phyloP scores from a whole-genome alignment of 2,329 filamentous ascomycete genomes.

The Hymenoscyphus scutula region DNA sequence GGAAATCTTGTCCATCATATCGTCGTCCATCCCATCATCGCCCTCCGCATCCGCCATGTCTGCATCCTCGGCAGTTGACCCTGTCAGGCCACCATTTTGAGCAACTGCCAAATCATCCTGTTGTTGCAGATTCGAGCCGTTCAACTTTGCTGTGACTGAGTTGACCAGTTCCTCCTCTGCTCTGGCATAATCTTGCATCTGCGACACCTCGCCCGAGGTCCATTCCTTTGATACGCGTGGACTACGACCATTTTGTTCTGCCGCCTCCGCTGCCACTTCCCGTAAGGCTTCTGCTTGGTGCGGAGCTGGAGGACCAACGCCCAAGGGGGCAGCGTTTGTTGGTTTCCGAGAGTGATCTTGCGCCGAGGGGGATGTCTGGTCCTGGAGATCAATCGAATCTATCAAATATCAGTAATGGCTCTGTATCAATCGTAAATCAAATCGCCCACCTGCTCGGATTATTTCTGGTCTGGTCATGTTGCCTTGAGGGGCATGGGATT shows the following conservation, averaged over 20 bases:
- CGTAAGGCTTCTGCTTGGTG: conserved; percentile 85
- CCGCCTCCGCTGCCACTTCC: conserved; percentile 73
- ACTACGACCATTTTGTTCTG: conserved; percentile 67
- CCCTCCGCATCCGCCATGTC: conserved; percentile 67
- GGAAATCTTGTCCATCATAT: conserved; percentile 98
- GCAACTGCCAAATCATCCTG: conserved; percentile 59
- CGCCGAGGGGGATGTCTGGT: conserved; percentile 76
- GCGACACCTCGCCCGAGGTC: conserved; percentile 37
- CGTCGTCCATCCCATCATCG: conserved; percentile 73
- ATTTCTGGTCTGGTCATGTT: conserved; percentile 55
- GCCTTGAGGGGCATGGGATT: conserved; percentile 23
- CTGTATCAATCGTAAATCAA: not conserved
- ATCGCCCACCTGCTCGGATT: conserved; percentile 49
- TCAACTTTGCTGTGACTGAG: conserved; percentile 42
- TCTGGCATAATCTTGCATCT: conserved; percentile 38
- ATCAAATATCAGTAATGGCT: conserved; percentile 31
- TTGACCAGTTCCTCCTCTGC: conserved; percentile 43
- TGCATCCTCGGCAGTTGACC: conserved; percentile 52
- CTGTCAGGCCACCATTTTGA: conserved; percentile 57
- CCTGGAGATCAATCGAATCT: conserved; percentile 96
- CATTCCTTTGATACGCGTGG: conserved; percentile 59
- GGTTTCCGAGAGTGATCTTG: conserved; percentile 70
- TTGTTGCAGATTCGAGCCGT: conserved; percentile 41
- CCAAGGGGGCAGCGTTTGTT: conserved; percentile 49
- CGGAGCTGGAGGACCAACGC: conserved; percentile 52